Conservation (phyloP, 495 filamentous ascomycete genomes). For the Penicillium malachiteum region DNA sequence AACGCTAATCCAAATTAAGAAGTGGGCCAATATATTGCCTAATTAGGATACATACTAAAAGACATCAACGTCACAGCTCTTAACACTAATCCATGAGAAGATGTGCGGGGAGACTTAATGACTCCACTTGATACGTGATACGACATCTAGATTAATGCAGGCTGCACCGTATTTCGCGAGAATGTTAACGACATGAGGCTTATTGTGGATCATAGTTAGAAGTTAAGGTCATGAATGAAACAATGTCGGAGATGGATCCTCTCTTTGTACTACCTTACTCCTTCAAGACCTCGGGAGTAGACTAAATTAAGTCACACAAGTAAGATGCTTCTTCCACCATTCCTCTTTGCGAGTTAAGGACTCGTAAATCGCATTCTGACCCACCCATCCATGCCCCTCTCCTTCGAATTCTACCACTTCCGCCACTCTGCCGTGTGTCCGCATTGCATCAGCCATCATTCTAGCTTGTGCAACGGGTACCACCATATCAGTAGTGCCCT, state of each 20-base stretch:
- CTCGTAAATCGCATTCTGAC: slow-evolving; percentile 22
- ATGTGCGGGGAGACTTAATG: background rate
- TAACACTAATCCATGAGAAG: background rate
- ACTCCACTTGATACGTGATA: background rate
- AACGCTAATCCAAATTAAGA: background rate
- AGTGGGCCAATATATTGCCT: background rate
- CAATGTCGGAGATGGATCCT: too few species aligned
- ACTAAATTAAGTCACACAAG: slow-evolving; percentile 3
- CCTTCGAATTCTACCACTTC: slow-evolving; percentile 45
- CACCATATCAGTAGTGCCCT: slow-evolving; percentile 47
- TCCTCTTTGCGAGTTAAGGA: slow-evolving; percentile 23
- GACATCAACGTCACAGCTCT: background rate
- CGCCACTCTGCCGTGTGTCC: slow-evolving; percentile 36
- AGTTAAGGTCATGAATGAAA: too few species aligned
- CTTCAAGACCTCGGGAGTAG: too few species aligned
- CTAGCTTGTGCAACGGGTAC: slow-evolving; percentile 48
- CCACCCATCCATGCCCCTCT: slow-evolving; percentile 46
- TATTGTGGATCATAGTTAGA: too few species aligned
- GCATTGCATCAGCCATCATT: slow-evolving; percentile 40
- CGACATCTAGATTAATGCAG: background rate
- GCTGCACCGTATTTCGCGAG: background rate
- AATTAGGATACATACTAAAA: background rate
- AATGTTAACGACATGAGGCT: too few species aligned
- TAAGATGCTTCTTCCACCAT: slow-evolving; percentile 28
- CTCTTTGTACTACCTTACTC: too few species aligned